Base-by-base conservation (phyloP, 148 eudicot genomes). In the Camellia granthamiana region DNA sequence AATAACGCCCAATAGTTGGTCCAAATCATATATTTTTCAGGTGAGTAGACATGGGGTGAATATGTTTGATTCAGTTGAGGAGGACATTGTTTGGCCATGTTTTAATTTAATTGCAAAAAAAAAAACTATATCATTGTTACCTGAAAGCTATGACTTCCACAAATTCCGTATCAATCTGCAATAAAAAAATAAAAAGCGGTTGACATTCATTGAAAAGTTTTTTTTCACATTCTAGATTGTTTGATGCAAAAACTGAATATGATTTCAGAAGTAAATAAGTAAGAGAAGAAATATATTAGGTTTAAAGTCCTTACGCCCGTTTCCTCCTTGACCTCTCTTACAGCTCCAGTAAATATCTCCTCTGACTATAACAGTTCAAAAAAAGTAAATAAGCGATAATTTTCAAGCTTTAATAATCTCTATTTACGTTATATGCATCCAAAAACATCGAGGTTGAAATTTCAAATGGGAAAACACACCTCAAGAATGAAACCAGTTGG, bases 251-350 rank as follows among this genome's bases (percentile, higher is more conserved):
- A 74, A 18, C 10, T 6, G 56, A 49, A 12, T 49, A 72, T n/a
- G 1, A 6, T 2, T 7, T 46, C 21, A 9, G 1, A 43, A 69
- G 59, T 30, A 42, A 47, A 47, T 11, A 55, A 56, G 41, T 30
- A 5, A 6, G 8, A 52, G 49, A 61, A 8, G 14, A 59, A 5
- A 69, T 75, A 63, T 15, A 77, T 62, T 4, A 41, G 68, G 59
- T 4, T 11, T 16, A 10, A 56, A 52, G 55, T 44, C 71, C 90
- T 82, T 85, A 94, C 98, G 84, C 95, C 97, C 4, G 98, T 94
- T 86, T 94, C 98, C 81, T 94, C 98, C 85, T 92, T 91, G 18
- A 94, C 97, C 87, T 94, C 98, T 87, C 98, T 87, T 65, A 94
- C 93, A 67, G 91, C 95, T 76, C 98, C 98, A 44, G 88, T 84